Evolutionary conservation across 148 eudicot species (phyloP), one percentile per base, ranked within the genome.

Genomic region (Gaultheria prostrata): DNA sequence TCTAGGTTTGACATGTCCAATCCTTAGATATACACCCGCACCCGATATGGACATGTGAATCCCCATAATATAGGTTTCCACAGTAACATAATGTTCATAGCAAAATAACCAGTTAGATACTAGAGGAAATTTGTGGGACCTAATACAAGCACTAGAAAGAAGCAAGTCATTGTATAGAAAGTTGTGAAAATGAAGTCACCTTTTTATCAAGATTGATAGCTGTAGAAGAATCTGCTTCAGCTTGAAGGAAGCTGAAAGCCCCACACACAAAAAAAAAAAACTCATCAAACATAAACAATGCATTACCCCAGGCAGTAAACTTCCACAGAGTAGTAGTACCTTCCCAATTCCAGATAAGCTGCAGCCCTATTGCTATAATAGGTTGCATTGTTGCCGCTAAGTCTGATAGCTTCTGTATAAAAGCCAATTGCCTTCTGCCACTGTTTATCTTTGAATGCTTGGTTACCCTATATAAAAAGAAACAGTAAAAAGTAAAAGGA

Each of bases 131-230:
- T 21, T 17, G 0, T 21, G 82, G 18, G 71, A 28, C 69, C 53
- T 20, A 21, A 72, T 4, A 51, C 56, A 12, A 71, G 32, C 56
- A 51, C 78, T 21, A 51, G 53, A 70, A 6, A 46, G 32, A 9
- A 53, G 28, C 46, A 50, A 46, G 57, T 24, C 8, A 2, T 10
- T 3, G 30, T 30, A 49, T 49, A 81, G 30, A 35, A 48, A 45
- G 26, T 24, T 11, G 3, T 50, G 73, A 51, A 21, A 56, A 82
- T 43, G 59, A 24, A 70, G 24, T 70, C 30, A 92, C 98, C 98
- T 92, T 97, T 83, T 89, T 97, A 90, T 97, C 99, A 83, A 97
- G 93, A 84, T 90, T 86, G 82, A 97, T 92, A 49, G 99, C 95
- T 85, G 88, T 90, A 33, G 93, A 90, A 88, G 94, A 91, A 88